phyloP scores from a whole-genome alignment of 208 protist species.

The Ichthyophonus hoferi region DNA sequence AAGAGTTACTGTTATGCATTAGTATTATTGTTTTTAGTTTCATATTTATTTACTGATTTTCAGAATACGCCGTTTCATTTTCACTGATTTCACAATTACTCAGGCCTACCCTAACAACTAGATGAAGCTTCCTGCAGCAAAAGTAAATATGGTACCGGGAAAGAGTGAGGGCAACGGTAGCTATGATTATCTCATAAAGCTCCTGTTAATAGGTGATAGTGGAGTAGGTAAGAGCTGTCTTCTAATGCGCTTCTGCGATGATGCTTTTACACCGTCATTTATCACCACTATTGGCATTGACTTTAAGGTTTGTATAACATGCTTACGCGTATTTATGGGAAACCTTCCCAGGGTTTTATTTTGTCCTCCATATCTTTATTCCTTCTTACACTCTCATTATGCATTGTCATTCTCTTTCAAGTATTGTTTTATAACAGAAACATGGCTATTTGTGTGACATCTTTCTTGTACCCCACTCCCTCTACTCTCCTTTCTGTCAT shows the following conservation, averaged over 20 bases:
- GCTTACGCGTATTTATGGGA: no score
- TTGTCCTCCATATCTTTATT: neutral
- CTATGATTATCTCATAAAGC: constrained; percentile 74
- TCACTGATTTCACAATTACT: no score
- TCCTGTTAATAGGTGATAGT: constrained; percentile 85
- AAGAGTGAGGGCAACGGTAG: no score
- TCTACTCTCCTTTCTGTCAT: neutral
- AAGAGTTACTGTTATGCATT: no score
- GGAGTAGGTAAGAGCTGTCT: constrained; percentile 97
- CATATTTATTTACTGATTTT: no score
- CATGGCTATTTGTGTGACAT: neutral
- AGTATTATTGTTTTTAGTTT: no score
- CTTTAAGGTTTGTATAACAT: constrained; percentile 56
- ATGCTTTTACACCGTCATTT: constrained; percentile 51
- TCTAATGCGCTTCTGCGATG: constrained; percentile 96
- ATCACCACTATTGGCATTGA: constrained; percentile 25
- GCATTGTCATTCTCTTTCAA: neutral
- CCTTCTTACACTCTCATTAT: neutral
- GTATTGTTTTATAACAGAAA: neutral
- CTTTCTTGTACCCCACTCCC: neutral
- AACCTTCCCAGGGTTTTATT: no score
- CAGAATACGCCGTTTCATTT: no score
- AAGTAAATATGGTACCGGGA: no score
- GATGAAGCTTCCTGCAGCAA: no score
- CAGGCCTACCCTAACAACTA: no score